Conservation (phyloP, 495 filamentous ascomycete species). For the Aspergillus sclerotioniger region DNA sequence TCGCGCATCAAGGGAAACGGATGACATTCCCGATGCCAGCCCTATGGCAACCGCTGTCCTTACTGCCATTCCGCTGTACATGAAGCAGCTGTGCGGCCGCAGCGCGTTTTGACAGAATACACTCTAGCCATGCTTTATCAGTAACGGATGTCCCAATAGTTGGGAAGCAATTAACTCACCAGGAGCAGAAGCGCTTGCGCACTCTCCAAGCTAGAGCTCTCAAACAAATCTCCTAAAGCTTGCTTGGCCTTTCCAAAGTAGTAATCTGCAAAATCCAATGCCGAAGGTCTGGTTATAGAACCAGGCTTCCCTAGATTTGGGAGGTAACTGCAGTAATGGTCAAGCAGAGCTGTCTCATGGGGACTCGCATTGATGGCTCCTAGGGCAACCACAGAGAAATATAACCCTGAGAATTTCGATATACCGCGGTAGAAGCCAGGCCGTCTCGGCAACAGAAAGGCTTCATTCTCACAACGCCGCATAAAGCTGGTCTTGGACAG, state of each 20-base stretch:
- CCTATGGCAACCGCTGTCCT: conserved; percentile 27
- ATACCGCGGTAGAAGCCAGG: conserved; percentile 13
- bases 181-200: conserved; percentile 27
- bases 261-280: conserved; percentile 26
- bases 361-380: conserved; percentile 28
- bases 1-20: conserved; percentile 14
- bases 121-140: conserved; percentile 7
- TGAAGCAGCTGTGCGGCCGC: conserved; percentile 28
- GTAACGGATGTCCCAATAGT: background rate
- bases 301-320: background rate
- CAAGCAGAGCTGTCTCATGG: conserved; percentile 21
- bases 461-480: conserved; percentile 23
- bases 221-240: conserved; percentile 27
- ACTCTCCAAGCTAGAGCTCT: conserved; percentile 25
- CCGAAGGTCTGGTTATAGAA: conserved; percentile 10
- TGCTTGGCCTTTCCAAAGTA: conserved; percentile 26
- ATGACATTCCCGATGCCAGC: conserved; percentile 26
- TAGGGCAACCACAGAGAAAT: conserved; percentile 27
- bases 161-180: conserved; percentile 10
- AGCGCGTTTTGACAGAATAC: conserved; percentile 27
- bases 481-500: conserved; percentile 24
- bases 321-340: conserved; percentile 23
- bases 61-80: conserved; percentile 29
- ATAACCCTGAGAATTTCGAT: conserved; percentile 22
- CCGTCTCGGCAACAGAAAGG: conserved; percentile 16